Evolutionary conservation across 1,284 basidiomycete species (phyloP), one percentile per base, ranked within the genome.

Genomic region (Pterula multifida): DNA sequence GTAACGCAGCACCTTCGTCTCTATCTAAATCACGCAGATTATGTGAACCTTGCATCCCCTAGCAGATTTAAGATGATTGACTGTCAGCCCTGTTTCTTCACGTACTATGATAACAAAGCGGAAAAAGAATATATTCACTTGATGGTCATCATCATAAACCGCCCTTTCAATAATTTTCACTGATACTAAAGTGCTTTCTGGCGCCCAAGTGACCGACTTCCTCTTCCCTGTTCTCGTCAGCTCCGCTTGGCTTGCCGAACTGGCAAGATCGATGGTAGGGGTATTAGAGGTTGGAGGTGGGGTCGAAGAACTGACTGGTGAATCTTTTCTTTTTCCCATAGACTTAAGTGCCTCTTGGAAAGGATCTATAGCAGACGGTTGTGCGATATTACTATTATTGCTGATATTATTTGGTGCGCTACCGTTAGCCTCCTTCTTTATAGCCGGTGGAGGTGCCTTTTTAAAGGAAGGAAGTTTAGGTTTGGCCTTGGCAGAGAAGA

Each of bases 391-490:
- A 19, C 57, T 55, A 52, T 76, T 73, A 1, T 64, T 32, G 15
- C 28, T 32, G 15, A 15, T 6, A 32, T 32, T 32, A 15, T 32
- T 32, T 6, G 15, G 6, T 15, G 15, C 28, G 19, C 23, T 17
- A 44, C n/a, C 17, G 23, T 17, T 44, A 17, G 6, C 22, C 50
- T 79, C 77, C 64, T 74, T 76, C 67, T 79, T 79, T 39, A 65
- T 64, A 15, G 62, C 54, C 4, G 61, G 51, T 21, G 64, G 55
- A 1, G 75, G 71, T 3, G 80, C 76, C 63, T 88, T 89, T 69
- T 83, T 88, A 70, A 89, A 89, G 51, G 75, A 85, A 3, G 85
- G 86, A 23, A 89, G 68, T 60, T 87, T 88, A n/a, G 79, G 75
- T 60, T 88, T 88, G 3, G 85, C 81, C 39, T 28, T 24, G 4